These are phyloP conservation scores for Chenopodium berlandieri DNA, from an alignment of 148 eudicot genomes.

Conservation along the genomic window DNA sequence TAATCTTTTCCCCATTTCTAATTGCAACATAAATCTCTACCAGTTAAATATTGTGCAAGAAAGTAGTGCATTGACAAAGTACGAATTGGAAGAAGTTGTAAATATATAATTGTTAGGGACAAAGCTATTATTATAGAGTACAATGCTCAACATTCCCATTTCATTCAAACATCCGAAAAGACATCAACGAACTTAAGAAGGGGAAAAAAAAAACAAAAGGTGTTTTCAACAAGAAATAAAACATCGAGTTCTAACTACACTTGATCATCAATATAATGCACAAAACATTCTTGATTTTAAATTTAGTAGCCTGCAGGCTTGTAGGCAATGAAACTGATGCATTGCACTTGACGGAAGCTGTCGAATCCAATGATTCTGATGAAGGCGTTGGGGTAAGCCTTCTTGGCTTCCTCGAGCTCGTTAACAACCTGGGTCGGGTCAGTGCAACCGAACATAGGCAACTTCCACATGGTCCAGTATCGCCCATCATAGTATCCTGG, in stretches of 20 bases:
- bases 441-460: conserved; percentile 77
- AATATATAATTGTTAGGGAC: conserved; percentile 9
- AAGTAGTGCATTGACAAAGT: not conserved
- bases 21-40: not conserved
- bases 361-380: conserved; percentile 74
- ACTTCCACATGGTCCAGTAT: conserved; percentile 95
- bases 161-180: conserved; percentile 11
- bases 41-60: not conserved
- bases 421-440: conserved; percentile 46
- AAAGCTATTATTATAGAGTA: conserved; percentile 13
- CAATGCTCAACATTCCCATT: conserved; percentile 18
- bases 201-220: not conserved
- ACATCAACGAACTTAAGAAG: not conserved
- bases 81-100: not conserved
- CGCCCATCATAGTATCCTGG: conserved; percentile 93
- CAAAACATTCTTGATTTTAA: not conserved
- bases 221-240: conserved; percentile 4
- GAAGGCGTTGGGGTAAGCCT: conserved; percentile 47
- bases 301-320: conserved; percentile 35
- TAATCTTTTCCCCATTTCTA: too few species aligned
- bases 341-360: conserved; percentile 64
- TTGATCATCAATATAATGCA: conserved; percentile 16
- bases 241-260: conserved; percentile 11
- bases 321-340: conserved; percentile 66
- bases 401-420: conserved; percentile 49